These are phyloP conservation scores for Colletotrichum australisinense DNA, from an alignment of 2,329 filamentous ascomycete species.

Conservation along the genomic window DNA sequence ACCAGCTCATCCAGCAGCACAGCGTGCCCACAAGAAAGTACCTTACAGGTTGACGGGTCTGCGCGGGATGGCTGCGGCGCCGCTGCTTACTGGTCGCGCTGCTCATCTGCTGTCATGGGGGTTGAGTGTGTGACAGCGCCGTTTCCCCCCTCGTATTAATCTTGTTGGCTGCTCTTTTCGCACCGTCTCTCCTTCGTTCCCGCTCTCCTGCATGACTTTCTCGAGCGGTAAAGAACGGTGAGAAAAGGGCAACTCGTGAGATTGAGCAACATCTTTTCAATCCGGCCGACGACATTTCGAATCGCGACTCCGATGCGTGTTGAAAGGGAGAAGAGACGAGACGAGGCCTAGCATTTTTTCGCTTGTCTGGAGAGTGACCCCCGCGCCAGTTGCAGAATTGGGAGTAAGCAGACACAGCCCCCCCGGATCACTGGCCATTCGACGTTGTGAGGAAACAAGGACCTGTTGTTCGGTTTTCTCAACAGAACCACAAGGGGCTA, in stretches of 20 bases:
- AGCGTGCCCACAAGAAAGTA: slow-evolving; percentile 1
- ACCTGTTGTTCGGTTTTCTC: background rate
- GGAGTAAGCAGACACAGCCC: slow-evolving; percentile 18
- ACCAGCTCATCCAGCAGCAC: slow-evolving; percentile 24
- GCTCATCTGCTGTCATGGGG: background rate
- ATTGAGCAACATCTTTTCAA: background rate
- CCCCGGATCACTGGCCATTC: slow-evolving; percentile 11
- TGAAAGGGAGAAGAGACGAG: background rate
- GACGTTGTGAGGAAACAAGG: background rate
- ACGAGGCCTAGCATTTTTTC: background rate
- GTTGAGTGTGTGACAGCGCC: slow-evolving; percentile 21
- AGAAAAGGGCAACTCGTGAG: background rate
- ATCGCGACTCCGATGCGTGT: background rate
- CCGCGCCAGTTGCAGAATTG: slow-evolving; percentile 18
- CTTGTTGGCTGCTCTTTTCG: slow-evolving; percentile 19
- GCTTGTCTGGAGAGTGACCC: background rate
- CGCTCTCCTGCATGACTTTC: slow-evolving; percentile 25
- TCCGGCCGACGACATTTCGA: background rate
- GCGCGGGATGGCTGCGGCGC: background rate
- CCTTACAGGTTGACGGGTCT: slow-evolving; percentile 5
- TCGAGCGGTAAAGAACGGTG: background rate
- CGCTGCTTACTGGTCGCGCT: slow-evolving; percentile 1
- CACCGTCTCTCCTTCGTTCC: slow-evolving; percentile 1
- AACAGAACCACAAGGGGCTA: slow-evolving; percentile 1
- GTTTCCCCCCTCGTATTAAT: slow-evolving; percentile 25